Evolutionary conservation across 148 eudicot genomes (phyloP).

Genomic region (Camellia lanceoleosa): DNA sequence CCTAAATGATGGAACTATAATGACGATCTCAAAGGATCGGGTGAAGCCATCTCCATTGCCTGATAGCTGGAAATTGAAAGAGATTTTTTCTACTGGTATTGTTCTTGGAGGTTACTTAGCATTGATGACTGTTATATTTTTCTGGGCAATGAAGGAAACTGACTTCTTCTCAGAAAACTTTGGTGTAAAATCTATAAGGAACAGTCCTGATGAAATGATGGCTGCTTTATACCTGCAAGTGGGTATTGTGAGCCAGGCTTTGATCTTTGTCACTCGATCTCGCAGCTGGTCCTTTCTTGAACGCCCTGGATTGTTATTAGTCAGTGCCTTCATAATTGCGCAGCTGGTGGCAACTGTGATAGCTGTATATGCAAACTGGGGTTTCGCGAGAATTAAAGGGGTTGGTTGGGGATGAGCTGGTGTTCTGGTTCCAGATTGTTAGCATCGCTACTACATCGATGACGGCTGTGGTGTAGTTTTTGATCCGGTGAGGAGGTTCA

Average conservation of each 20-base stretch:
- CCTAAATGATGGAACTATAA: constrained; percentile 91
- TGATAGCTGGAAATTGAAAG: constrained; percentile 94
- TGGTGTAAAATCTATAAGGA: constrained; percentile 46
- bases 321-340: constrained; percentile 68
- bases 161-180: constrained; percentile 76
- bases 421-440: no score
- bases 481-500: no score
- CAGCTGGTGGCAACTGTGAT: constrained; percentile 94
- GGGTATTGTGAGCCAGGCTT: constrained; percentile 89
- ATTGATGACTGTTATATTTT: constrained; percentile 87
- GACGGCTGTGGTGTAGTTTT: no score
- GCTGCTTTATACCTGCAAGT: constrained; percentile 94
- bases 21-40: constrained; percentile 96
- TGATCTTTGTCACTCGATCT: constrained; percentile 90
- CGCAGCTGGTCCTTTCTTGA: constrained; percentile 85
- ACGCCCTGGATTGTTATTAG: constrained; percentile 74
- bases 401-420: constrained; percentile 99
- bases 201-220: constrained; percentile 61
- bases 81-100: constrained; percentile 87
- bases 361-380: constrained; percentile 88
- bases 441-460: no score
- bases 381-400: constrained; percentile 77
- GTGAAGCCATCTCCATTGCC: constrained; percentile 95
- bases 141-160: constrained; percentile 74
- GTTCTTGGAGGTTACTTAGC: constrained; percentile 90